phyloP scores from a whole-genome alignment of 257 asterid genomes.

The Salvia rosmarinus region DNA sequence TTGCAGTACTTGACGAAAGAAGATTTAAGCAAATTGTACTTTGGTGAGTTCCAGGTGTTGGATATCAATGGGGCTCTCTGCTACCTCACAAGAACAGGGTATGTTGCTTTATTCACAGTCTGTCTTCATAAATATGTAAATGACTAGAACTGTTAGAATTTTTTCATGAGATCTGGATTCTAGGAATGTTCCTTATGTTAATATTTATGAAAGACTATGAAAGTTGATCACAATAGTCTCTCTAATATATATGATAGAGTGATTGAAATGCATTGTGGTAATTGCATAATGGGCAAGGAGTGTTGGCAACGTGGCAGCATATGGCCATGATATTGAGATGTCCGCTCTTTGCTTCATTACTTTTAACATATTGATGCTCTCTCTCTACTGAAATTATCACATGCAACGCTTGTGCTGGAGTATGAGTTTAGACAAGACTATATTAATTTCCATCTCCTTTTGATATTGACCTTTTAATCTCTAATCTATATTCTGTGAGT shows the following conservation, averaged over 20 bases:
- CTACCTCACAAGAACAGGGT: slow-evolving; percentile 98
- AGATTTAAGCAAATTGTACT: slow-evolving; percentile 89
- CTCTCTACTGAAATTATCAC: background rate
- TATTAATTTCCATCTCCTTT: background rate
- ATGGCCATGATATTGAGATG: background rate
- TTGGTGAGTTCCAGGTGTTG: slow-evolving; percentile 74
- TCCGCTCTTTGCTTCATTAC: background rate
- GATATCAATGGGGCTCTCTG: slow-evolving; percentile 82
- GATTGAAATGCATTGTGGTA: background rate
- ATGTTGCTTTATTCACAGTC: slow-evolving; percentile 33
- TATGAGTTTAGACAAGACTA: background rate
- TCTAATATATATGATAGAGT: background rate
- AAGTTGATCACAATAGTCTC: background rate
- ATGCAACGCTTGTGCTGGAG: background rate
- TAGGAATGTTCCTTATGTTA: slow-evolving; percentile 1
- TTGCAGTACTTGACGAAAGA: slow-evolving; percentile 85
- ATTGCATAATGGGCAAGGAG: background rate
- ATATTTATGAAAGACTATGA: background rate
- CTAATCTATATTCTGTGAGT: too few species aligned
- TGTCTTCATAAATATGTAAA: background rate
- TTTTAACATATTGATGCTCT: background rate
- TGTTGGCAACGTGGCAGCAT: background rate
- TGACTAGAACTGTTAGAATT: slow-evolving; percentile 13
- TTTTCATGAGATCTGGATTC: background rate
- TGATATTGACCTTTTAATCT: too few species aligned